Evolutionary conservation across 495 filamentous ascomycete species (phyloP).

Genomic region (Aspergillus leporis): DNA sequence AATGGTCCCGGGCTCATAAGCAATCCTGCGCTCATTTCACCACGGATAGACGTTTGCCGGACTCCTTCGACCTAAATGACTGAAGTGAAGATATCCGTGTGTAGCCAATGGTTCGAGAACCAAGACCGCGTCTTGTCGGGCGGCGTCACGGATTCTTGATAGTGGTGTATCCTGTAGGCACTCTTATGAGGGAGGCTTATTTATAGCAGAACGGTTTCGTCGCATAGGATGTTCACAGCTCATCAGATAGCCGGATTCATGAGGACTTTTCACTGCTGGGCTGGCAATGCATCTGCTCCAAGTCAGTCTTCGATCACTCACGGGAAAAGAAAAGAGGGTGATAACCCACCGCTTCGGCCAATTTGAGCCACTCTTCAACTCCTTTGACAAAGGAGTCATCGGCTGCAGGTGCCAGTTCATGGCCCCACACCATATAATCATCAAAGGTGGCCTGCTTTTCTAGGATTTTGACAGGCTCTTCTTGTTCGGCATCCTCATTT

Average conservation of each 20-base stretch:
- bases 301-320: not conserved
- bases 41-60: not conserved
- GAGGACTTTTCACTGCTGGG: constrained; percentile 14
- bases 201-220: not conserved
- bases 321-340: not conserved
- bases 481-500: constrained; percentile 35
- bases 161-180: not conserved
- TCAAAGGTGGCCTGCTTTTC: constrained; percentile 72
- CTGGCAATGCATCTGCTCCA: constrained; percentile 37
- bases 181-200: not conserved
- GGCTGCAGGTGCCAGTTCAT: constrained; percentile 67
- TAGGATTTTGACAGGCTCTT: constrained; percentile 58
- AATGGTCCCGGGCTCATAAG: not conserved
- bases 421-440: constrained; percentile 79
- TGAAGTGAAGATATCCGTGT: not conserved
- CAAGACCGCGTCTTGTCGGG: not conserved
- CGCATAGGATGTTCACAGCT: not conserved
- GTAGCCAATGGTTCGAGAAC: not conserved
- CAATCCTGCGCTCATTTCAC: not conserved
- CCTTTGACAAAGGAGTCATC: constrained; percentile 70
- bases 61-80: not conserved
- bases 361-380: constrained; percentile 80
- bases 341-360: constrained; percentile 62
- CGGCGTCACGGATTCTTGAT: not conserved
- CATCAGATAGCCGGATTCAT: constrained; percentile 4